Percentiles rank a stretch among this genome's conserved stretches.
phyloP scores from a whole-genome alignment of 2,329 filamentous ascomycete species.

The Beauveria varroae region DNA sequence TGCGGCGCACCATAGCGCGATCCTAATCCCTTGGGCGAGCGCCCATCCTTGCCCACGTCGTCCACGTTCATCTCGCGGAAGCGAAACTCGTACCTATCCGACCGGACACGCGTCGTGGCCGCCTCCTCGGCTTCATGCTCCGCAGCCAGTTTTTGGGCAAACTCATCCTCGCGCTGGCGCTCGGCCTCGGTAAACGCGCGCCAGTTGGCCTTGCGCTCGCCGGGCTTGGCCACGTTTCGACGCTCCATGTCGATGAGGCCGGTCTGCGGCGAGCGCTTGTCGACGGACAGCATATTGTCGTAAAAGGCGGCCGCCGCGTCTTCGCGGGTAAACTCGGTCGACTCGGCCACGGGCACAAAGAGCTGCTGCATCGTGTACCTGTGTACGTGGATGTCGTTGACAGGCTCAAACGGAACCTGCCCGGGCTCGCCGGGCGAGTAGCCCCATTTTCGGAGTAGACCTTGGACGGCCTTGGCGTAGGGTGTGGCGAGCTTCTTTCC shows the following conservation, averaged over 20 bases:
- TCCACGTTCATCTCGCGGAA: conserved; percentile 53
- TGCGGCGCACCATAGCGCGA: conserved; percentile 58
- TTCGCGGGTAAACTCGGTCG: conserved; percentile 53
- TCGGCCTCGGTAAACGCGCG: conserved; percentile 34
- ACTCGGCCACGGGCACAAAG: conserved; percentile 58
- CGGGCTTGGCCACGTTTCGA: conserved; percentile 24
- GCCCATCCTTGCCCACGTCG: conserved; percentile 46
- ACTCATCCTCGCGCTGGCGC: conserved; percentile 34
- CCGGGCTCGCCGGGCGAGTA: conserved; percentile 41
- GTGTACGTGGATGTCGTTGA: conserved; percentile 60
- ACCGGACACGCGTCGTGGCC: conserved; percentile 37
- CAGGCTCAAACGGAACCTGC: conserved; percentile 44
- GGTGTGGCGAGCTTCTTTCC: conserved; percentile 67
- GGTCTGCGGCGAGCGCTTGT: conserved; percentile 54
- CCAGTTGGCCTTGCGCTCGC: conserved; percentile 33
- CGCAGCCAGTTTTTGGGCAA: conserved; percentile 26
- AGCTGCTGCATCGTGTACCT: conserved; percentile 54
- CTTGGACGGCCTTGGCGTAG: conserved; percentile 67
- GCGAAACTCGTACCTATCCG: conserved; percentile 54
- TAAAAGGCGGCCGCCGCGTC: conserved; percentile 61
- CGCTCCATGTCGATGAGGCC: conserved; percentile 52
- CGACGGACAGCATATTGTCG: conserved; percentile 50
- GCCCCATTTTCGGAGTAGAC: conserved; percentile 71
- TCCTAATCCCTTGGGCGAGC: conserved; percentile 44
- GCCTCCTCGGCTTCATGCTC: conserved; percentile 30